phyloP scores from a whole-genome alignment of 441 rosid species.

The Brassica balearica region DNA sequence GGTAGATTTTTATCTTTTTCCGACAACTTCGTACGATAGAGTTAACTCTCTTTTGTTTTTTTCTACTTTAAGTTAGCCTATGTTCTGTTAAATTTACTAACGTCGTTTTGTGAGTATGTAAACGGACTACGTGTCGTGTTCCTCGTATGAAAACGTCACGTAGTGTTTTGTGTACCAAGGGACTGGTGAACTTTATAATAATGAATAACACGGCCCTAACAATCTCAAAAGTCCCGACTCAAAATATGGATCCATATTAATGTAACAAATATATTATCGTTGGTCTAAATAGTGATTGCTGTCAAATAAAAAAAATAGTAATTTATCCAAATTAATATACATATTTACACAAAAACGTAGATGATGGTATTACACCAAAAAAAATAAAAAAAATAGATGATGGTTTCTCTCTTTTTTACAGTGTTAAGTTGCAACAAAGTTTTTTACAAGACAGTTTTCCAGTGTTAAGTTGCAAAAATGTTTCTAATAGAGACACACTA shows the following conservation, averaged over 20 bases:
- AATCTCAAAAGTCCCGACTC: not conserved
- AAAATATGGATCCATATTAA: not conserved
- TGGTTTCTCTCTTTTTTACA: not conserved
- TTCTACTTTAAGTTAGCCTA: not conserved
- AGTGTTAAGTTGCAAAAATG: not conserved
- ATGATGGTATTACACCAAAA: too few relatives aligned
- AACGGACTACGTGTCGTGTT: slow-evolving; percentile 26
- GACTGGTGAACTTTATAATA: not conserved
- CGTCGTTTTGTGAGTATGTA: not conserved
- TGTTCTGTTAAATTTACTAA: slow-evolving; percentile 6
- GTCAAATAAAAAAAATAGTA: not conserved
- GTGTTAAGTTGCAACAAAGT: not conserved
- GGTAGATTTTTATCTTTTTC: slow-evolving; percentile 3
- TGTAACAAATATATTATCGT: not conserved
- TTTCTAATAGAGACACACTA: not conserved
- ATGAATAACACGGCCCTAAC: not conserved
- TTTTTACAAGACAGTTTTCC: not conserved
- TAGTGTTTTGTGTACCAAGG: slow-evolving; percentile 8
- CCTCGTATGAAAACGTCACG: slow-evolving; percentile 20
- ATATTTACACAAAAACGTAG: not conserved
- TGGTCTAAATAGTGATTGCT: not conserved
- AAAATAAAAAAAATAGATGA: not conserved
- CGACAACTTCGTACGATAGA: slow-evolving; percentile 13
- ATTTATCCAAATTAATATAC: not conserved
- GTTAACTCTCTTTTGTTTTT: not conserved